A percentile compares a stretch with the other conserved stretches of the same genome.
phyloP scores from a whole-genome alignment of 176 grass and related monocot species.

The Aegilops tauschii region DNA sequence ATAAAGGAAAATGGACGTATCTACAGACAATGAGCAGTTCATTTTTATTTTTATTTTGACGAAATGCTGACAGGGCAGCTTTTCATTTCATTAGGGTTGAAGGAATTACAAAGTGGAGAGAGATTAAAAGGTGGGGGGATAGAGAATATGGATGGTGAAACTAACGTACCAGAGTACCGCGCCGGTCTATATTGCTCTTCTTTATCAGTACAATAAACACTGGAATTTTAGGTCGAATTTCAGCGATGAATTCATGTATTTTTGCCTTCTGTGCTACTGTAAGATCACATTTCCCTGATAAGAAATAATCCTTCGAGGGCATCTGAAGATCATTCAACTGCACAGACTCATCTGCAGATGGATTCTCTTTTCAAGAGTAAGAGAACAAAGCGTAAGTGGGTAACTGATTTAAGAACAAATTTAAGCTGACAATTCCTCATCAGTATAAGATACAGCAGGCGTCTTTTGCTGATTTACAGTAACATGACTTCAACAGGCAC shows the following conservation, averaged over 20 bases:
- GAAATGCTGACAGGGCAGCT: too few relatives aligned
- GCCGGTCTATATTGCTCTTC: background rate
- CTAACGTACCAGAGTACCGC: background rate
- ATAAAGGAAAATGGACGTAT: background rate
- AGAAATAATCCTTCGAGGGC: background rate
- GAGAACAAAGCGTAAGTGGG: background rate
- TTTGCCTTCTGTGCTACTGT: background rate
- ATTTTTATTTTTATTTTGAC: too few relatives aligned
- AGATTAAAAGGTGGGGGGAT: too few relatives aligned
- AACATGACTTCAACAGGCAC: background rate
- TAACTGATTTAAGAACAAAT: background rate
- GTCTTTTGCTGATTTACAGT: too few relatives aligned
- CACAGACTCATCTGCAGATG: background rate
- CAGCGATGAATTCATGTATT: background rate
- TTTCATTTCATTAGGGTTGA: too few relatives aligned
- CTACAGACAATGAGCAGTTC: too few relatives aligned
- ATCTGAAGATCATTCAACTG: constrained; percentile 11
- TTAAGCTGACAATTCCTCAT: constrained; percentile 26
- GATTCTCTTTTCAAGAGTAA: background rate
- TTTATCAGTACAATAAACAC: constrained; percentile 20
- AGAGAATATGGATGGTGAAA: background rate
- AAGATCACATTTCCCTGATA: constrained; percentile 10
- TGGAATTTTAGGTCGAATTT: constrained; percentile 8
- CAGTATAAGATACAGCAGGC: background rate
- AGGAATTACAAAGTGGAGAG: too few relatives aligned